phyloP scores from a whole-genome alignment of 495 filamentous ascomycete species.

The Hyaloscypha variabilis region DNA sequence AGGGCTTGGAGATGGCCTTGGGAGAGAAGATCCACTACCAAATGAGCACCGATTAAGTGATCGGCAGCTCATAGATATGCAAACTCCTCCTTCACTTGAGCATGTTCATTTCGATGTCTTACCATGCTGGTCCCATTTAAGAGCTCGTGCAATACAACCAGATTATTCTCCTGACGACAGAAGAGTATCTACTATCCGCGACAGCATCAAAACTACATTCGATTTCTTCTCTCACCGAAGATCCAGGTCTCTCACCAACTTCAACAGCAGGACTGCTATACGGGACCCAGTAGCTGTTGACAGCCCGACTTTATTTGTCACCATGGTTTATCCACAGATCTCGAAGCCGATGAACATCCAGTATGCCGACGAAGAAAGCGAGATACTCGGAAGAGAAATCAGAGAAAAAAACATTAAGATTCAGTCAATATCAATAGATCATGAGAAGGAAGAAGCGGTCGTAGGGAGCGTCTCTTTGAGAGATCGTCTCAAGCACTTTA shows the following conservation, averaged over 20 bases:
- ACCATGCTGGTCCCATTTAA: slow-evolving; percentile 18
- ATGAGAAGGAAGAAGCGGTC: slow-evolving; percentile 6
- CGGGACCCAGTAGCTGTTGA: background rate
- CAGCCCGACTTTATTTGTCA: background rate
- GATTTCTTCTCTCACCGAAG: slow-evolving; percentile 14
- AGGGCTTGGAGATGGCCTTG: slow-evolving; percentile 8
- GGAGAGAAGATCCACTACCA: background rate
- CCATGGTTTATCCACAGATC: slow-evolving; percentile 5
- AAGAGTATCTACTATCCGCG: slow-evolving; percentile 17
- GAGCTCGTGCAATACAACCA: slow-evolving; percentile 24
- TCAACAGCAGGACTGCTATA: slow-evolving; percentile 19
- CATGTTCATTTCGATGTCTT: slow-evolving; percentile 11
- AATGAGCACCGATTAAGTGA: slow-evolving; percentile 5
- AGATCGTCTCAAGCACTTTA: slow-evolving; percentile 64
- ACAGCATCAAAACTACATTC: slow-evolving; percentile 24
- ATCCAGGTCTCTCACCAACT: slow-evolving; percentile 13
- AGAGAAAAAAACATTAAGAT: slow-evolving; percentile 10
- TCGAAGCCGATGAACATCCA: slow-evolving; percentile 3
- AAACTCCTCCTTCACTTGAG: background rate
- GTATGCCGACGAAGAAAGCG: background rate
- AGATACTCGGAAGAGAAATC: slow-evolving; percentile 8
- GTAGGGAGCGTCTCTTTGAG: slow-evolving; percentile 24
- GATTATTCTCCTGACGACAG: slow-evolving; percentile 17
- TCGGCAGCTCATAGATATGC: background rate
- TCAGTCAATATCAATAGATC: slow-evolving; percentile 8